Evolutionary conservation across 2,329 filamentous ascomycete genomes (phyloP), one percentile per base, ranked within the genome.

Genomic region (Neospermospora avenae): DNA sequence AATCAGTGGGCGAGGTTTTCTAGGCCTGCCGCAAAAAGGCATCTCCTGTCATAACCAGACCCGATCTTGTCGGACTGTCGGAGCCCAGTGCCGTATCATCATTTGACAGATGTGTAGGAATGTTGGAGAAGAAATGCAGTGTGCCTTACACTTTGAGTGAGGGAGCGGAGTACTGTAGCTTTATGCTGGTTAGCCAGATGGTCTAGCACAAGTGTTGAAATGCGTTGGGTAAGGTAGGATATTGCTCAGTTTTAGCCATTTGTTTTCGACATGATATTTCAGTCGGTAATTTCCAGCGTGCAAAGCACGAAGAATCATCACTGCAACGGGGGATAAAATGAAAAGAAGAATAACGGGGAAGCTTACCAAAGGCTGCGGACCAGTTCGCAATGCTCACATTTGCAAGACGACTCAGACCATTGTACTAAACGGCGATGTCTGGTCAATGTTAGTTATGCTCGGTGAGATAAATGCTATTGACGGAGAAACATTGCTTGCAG

Each of bases 1-100:
- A 73, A 79, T 96, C 92, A 96, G 92, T 93, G 90, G 92, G 90
- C 91, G 86, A 96, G 92, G 93, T 96, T 96, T 96, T 96, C 91
- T 96, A 96, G 91, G 92, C 92, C 91, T 96, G 91, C 90, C 91
- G 78, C 91, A 90, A 90, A 84, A 78, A 73, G 90, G 91, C 91
- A 85, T 89, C 84, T 86, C 92, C 90, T 76, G 81, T 92, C 91
- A 91, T 86, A 80, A 76, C 63, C 67, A 70, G 69, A 45, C 64
- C 58, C 63, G 49, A 75, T 72, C 55, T 57, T 57, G 55, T 48
- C 55, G 55, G 41, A 77, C 78, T 79, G 77, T 96, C 91, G 88
- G 92, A 93, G 92, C 92, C 92, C 92, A 96, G 92, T 96, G 92
- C 92, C 90, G 78, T 82, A 89, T 91, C 90, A 92, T 93, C 90